Base-by-base conservation (phyloP, 176 grass and related monocot species). In the Puya raimondii region DNA sequence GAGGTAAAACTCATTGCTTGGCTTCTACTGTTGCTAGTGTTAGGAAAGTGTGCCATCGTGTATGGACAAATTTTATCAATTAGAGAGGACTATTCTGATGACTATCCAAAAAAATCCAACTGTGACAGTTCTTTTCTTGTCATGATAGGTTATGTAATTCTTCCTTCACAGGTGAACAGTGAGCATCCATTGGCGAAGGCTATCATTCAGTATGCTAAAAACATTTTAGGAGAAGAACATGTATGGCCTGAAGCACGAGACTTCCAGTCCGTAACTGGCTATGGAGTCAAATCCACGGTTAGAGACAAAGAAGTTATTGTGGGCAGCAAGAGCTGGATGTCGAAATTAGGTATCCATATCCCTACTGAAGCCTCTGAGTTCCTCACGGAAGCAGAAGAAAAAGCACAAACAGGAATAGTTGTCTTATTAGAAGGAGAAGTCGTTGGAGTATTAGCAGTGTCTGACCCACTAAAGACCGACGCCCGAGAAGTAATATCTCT, bases 111-210 rank as follows among this genome's bases (percentile, higher is more conserved):
- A 42, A 6, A 42, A 42, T n/a, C n/a, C 33, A 42, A 42, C 33
- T 65, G 48, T 2, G 12, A 42, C 12, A 59, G 23, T 8, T 63
- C 22, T 33, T 70, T 47, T 10, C 23, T 47, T 9, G 13, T n/a
- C 3, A 20, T 51, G 48, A 51, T 69, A 22, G 14, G 7, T 61
- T 10, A 61, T 18, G 16, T 61, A 18, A 18, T 61, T 7, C 56
- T 26, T 76, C 12, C 7, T 70, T 71, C 72, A 71, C 70, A 97
- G 94, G 79, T 82, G 26, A 92, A 97, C 78, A 97, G 94, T 70
- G 94, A 97, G 74, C 94, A 97, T 71, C 94, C 93, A 66, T 48
- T 97, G 52, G 94, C 69, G 13, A 97, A 97, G 71, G 86, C 89
- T 0, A 78, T 92, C 74, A 75, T 97, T 72, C 81, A 92, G 64